Base-by-base conservation (phyloP, 2,329 filamentous ascomycete genomes). In the Beauveria asiatica region DNA sequence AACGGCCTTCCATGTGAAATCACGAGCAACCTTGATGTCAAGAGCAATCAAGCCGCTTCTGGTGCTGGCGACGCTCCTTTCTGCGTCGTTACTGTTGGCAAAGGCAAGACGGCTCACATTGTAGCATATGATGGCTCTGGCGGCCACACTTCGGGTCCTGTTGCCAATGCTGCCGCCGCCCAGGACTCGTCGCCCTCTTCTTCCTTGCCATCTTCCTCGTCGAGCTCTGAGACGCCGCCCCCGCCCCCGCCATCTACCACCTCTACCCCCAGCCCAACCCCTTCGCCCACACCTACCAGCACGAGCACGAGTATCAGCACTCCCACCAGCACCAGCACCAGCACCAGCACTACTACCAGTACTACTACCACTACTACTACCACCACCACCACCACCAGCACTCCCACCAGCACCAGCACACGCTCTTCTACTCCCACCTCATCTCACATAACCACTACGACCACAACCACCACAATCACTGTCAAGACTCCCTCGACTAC, bases 1-100 rank as follows among this genome's bases (percentile, higher is more conserved):
- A 85, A 85, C 67, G 88, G 88, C 16, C 74, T 89, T n/a, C 89
- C 89, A 9, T 92, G 89, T 75, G 78, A 79, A 62, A 90, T 91
- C 65, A 81, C 89, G 66, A 84, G 87, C 10, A 77, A 85, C 58
- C 84, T 83, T 57, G 78, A 80, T 46, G 83, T 92, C 60, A 77
- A 73, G 9, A 87, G 86, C 67, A 72, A 78, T 19, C 72, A 79
- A 21, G 69, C 73, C 33, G 76, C 82, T 44, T 73, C 74, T 17
- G 88, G 89, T 55, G 89, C 88, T 17, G 88, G 88, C 33, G 85
- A 82, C 65, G 82, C 84, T 19, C 76, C 78, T 46, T 92, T 90
- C 73, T 93, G 89, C 67, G 88, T 92, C 52, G 89, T 89, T 13
- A 92, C 89, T 16, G 85, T 91, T 17, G 78, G 85, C 48, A 81